Conservation (phyloP, 345 rosid species). For the Syzygium oleosum region DNA sequence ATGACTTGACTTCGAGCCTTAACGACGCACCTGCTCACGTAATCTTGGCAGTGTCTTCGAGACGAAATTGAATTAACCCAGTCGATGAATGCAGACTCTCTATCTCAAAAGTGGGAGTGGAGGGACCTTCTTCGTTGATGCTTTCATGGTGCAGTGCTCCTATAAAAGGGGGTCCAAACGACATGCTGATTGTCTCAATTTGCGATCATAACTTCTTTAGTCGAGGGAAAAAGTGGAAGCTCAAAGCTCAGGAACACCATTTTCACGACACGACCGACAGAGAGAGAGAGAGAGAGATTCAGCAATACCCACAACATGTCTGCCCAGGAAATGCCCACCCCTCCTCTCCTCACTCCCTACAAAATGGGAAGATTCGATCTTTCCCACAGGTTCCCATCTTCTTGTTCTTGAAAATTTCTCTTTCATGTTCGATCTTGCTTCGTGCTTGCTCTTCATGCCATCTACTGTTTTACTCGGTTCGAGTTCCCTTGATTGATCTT, state of each 20-base stretch:
- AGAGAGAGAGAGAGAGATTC: background rate
- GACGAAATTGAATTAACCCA: background rate
- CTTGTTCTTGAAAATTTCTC: background rate
- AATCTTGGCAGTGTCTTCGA: background rate
- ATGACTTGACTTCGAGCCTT: too few relatives aligned
- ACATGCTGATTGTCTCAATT: background rate
- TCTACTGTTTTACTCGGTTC: background rate
- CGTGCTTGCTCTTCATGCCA: background rate
- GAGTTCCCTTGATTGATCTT: background rate
- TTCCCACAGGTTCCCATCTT: slow-evolving; percentile 17
- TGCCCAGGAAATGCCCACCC: background rate
- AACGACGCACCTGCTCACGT: background rate
- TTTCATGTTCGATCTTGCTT: background rate
- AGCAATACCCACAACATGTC: background rate
- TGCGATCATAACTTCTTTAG: background rate
- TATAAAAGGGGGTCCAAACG: background rate
- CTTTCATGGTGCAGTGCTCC: background rate
- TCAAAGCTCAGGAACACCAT: background rate
- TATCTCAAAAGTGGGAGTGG: background rate
- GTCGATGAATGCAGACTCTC: background rate
- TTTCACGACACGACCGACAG: background rate
- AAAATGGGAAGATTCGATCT: slow-evolving; percentile 24
- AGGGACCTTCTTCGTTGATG: background rate
- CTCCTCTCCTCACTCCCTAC: slow-evolving; percentile 26
- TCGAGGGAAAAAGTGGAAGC: background rate